These are phyloP conservation scores for Eutypa lata DNA, from an alignment of 2,329 filamentous ascomycete genomes.

Conservation along the genomic window DNA sequence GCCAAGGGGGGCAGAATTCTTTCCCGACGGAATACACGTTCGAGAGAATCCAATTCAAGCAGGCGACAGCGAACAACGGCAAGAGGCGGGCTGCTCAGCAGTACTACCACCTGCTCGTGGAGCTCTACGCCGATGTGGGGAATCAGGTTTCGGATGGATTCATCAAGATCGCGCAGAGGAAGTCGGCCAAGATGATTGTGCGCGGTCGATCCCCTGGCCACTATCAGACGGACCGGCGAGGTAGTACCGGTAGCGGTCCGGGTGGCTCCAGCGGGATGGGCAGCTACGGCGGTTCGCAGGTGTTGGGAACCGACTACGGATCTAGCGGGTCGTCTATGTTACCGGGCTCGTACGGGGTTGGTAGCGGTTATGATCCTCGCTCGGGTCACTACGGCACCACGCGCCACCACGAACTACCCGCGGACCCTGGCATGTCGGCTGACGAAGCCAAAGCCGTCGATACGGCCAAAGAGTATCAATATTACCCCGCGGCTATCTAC, in stretches of 20 bases:
- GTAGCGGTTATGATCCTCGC: conserved; percentile 37
- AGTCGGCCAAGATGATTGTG: conserved; percentile 83
- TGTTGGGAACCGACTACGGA: conserved; percentile 38
- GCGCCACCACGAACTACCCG: conserved; percentile 46
- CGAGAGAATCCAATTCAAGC: conserved; percentile 92
- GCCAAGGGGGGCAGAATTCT: conserved; percentile 31
- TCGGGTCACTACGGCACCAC: conserved; percentile 38
- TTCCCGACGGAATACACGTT: conserved; percentile 62
- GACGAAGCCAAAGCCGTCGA: conserved; percentile 51
- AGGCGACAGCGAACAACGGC: conserved; percentile 89
- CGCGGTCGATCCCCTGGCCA: conserved; percentile 79
- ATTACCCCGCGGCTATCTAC: conserved; percentile 51
- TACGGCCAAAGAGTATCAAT: conserved; percentile 50
- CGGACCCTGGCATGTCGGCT: conserved; percentile 48
- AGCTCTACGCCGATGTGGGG: conserved; percentile 71
- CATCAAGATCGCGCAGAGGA: conserved; percentile 67
- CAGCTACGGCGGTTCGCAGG: conserved; percentile 38
- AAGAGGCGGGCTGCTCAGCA: conserved; percentile 88
- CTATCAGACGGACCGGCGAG: conserved; percentile 68
- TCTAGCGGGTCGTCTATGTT: conserved; percentile 37
- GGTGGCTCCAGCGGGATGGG: conserved; percentile 62
- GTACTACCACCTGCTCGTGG: conserved; percentile 87
- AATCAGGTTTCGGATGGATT: conserved; percentile 49
- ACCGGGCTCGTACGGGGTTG: conserved; percentile 30
- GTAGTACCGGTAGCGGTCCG: conserved; percentile 66